Conservation (phyloP, 768 basidiomycete species). For the Dacryopinax spathularia region DNA sequence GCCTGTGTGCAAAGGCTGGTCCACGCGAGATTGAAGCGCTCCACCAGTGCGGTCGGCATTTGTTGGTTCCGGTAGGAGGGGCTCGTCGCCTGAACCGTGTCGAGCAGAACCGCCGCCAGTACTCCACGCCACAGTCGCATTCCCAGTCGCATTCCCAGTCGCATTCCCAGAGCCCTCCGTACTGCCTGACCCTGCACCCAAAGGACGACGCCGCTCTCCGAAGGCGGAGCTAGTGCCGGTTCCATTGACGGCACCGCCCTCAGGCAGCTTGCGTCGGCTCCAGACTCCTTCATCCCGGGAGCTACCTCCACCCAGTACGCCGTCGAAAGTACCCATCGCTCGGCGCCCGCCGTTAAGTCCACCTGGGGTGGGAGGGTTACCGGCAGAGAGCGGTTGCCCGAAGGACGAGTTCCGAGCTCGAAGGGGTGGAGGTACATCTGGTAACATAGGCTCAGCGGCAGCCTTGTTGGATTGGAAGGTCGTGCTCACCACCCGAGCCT, state of each 20-base stretch:
- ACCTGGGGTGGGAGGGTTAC: not conserved
- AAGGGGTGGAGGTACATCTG: not conserved
- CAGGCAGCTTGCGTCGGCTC: not conserved
- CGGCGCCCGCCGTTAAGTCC: not conserved
- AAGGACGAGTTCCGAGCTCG: not conserved
- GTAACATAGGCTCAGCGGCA: not conserved
- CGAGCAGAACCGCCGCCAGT: not conserved
- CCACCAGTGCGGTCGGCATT: not conserved
- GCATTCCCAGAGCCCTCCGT: not conserved
- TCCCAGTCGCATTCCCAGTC: too few relatives aligned
- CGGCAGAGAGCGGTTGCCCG: not conserved
- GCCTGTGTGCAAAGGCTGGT: constrained; percentile 12
- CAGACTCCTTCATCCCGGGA: not conserved
- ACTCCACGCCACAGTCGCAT: not conserved
- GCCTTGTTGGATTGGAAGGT: not conserved
- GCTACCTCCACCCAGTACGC: not conserved
- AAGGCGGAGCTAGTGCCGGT: not conserved
- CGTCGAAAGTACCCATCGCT: not conserved
- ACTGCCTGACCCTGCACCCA: not conserved
- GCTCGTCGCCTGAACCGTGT: not conserved
- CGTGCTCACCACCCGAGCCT: not conserved
- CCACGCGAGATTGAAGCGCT: constrained; percentile 13
- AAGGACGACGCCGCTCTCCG: not conserved
- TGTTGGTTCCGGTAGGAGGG: not conserved
- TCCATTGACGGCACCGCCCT: not conserved